phyloP scores from a whole-genome alignment of 768 basidiomycete species.

The Tricholoma matsutake region DNA sequence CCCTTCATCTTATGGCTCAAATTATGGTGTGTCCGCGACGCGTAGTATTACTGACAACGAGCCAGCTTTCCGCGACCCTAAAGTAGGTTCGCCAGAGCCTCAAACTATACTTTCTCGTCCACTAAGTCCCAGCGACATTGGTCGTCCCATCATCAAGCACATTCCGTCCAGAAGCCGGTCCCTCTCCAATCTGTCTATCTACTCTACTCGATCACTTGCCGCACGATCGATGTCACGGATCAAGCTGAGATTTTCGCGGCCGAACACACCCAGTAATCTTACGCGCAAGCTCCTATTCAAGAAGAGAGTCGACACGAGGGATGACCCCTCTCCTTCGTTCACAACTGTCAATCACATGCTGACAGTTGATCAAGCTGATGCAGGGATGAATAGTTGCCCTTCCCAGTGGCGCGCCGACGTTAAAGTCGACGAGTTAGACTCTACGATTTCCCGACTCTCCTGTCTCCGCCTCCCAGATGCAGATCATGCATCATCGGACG shows the following conservation, averaged over 20 bases:
- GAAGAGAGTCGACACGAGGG: slow-evolving; percentile 26
- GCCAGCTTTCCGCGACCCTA: slow-evolving; percentile 1
- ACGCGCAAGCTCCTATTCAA: slow-evolving; percentile 54
- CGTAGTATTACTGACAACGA: slow-evolving; percentile 8
- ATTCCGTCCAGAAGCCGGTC: slow-evolving; percentile 51
- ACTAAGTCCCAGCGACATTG: slow-evolving; percentile 15
- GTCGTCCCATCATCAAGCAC: slow-evolving; percentile 27
- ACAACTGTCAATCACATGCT: background rate
- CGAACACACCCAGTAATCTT: slow-evolving; percentile 45
- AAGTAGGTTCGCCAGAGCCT: slow-evolving; percentile 7
- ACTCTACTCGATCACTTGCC: slow-evolving; percentile 39
- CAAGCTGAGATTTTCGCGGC: slow-evolving; percentile 43
- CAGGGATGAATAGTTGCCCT: slow-evolving; percentile 33
- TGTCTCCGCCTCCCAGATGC: slow-evolving; percentile 8
- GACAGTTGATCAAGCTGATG: slow-evolving; percentile 12
- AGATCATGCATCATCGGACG: background rate
- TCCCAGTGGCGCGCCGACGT: slow-evolving; percentile 43
- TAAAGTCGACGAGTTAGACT: slow-evolving; percentile 21
- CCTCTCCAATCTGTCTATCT: slow-evolving; percentile 50
- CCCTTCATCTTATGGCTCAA: slow-evolving; percentile 37
- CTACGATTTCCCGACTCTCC: slow-evolving; percentile 11
- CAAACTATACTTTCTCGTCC: slow-evolving; percentile 9
- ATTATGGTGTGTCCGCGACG: slow-evolving; percentile 8
- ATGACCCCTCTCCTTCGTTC: background rate
- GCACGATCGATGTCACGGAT: slow-evolving; percentile 46